Base-by-base conservation (phyloP, 768 basidiomycete species). In the Leucosporidium scottii region DNA sequence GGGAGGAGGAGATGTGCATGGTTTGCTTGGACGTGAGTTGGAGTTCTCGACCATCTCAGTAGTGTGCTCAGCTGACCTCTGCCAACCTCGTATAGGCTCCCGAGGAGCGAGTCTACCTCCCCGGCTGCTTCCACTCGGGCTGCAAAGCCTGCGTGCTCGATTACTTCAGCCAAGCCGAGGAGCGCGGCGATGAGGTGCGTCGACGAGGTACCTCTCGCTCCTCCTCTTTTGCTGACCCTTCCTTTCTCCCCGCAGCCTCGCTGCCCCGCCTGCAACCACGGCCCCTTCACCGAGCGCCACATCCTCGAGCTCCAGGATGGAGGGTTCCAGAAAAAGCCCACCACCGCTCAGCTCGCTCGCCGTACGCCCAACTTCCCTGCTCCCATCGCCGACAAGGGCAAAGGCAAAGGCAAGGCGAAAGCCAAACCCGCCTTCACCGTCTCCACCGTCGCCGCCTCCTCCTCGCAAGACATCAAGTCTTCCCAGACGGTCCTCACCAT, bases 91-190 rank as follows among this genome's bases (percentile, higher is more conserved):
- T 17, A 34, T 31, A 57, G 55, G 4, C 30, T 25, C 25, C 53
- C n/a, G 53, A 54, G 18, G 53, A 54, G 15, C 53, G 25, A 17
- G 53, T 28, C 1, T 39, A 23, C 51, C 25, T 74, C 56, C 8
- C 27, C 31, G 20, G 31, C 70, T 93, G 90, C 77, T 82, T 88
- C 80, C 91, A 93, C 74, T 82, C 83, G 75, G 89, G 91, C 67
- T 98, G 93, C 78, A 94, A 90, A 77, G 90, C 92, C 70, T 98
- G 93, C 74, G 89, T 93, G 28, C 77, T 90, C 23, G 83, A 85
- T 15, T 87, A 85, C 73, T 81, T 96, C 31, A 83, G 84, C 25
- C 82, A 82, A 15, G 86, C 87, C 71, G 83, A 86, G 61, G 86
- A 88, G 73, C 85, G 84, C 67, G 85, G 82, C 5, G 86, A 91